phyloP scores from a whole-genome alignment of 495 filamentous ascomycete genomes.

The Hypoxylon lienhwacheense region DNA sequence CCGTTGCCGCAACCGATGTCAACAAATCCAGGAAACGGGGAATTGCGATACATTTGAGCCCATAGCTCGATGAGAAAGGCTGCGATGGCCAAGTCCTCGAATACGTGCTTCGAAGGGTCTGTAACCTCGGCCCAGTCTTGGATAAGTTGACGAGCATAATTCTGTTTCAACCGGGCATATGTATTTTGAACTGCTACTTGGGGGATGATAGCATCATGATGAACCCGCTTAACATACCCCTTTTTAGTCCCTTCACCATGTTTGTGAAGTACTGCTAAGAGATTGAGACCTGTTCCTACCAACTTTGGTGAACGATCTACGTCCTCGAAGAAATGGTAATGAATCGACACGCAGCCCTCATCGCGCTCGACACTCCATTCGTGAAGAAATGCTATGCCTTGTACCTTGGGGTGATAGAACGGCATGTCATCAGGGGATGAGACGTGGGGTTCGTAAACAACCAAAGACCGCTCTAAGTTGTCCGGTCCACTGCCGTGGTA shows the following conservation, averaged over 20 bases:
- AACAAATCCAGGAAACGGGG: slow-evolving; percentile 81
- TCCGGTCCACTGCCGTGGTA: slow-evolving; percentile 45
- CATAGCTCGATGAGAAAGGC: slow-evolving; percentile 94
- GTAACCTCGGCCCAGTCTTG: slow-evolving; percentile 79
- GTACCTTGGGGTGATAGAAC: slow-evolving; percentile 82
- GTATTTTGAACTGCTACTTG: slow-evolving; percentile 75
- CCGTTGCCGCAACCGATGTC: slow-evolving; percentile 97
- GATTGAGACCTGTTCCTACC: slow-evolving; percentile 67
- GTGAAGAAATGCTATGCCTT: slow-evolving; percentile 73
- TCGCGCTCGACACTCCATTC: slow-evolving; percentile 48
- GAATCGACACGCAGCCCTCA: slow-evolving; percentile 62
- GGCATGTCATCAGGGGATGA: slow-evolving; percentile 63
- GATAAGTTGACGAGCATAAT: slow-evolving; percentile 69
- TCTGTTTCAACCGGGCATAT: slow-evolving; percentile 76
- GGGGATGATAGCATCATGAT: slow-evolving; percentile 75
- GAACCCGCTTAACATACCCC: slow-evolving; percentile 72
- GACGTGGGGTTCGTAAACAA: slow-evolving; percentile 81
- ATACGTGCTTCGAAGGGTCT: slow-evolving; percentile 88
- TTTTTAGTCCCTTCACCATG: slow-evolving; percentile 65
- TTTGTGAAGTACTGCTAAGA: slow-evolving; percentile 73
- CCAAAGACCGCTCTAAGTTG: slow-evolving; percentile 51
- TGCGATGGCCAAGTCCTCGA: slow-evolving; percentile 90
- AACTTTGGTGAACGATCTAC: slow-evolving; percentile 55
- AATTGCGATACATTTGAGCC: slow-evolving; percentile 73
- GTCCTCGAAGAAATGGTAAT: slow-evolving; percentile 64